phyloP scores from a whole-genome alignment of 306 rosid genomes.

The Rosa rugosa region DNA sequence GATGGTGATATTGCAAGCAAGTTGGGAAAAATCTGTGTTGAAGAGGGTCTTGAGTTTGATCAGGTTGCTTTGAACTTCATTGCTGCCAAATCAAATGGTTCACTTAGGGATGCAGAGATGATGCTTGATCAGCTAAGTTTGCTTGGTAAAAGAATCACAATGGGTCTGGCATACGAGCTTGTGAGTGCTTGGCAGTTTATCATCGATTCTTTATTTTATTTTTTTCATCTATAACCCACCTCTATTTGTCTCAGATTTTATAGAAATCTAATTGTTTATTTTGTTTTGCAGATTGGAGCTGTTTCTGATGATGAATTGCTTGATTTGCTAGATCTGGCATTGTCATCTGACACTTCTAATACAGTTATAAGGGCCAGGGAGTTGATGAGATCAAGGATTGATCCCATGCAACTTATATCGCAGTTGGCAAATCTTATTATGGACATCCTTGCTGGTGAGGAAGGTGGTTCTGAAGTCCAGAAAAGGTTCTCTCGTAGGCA shows the following conservation, averaged over 20 bases:
- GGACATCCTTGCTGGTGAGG: constrained; percentile 87
- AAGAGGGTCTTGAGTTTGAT: constrained; percentile 69
- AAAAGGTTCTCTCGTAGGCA: constrained; percentile 48
- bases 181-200: constrained; percentile 44
- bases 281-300: constrained; percentile 67
- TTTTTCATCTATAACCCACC: background rate
- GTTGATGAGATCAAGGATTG: constrained; percentile 75
- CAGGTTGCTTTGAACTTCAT: constrained; percentile 65
- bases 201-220: constrained; percentile 4
- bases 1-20: constrained; percentile 60
- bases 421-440: constrained; percentile 82
- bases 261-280: background rate
- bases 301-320: constrained; percentile 83
- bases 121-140: constrained; percentile 93
- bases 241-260: constrained; percentile 12
- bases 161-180: constrained; percentile 62
- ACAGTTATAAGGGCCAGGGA: constrained; percentile 80
- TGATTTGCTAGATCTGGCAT: constrained; percentile 77
- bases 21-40: constrained; percentile 55
- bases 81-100: constrained; percentile 71
- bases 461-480: constrained; percentile 46
- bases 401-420: constrained; percentile 80
- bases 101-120: constrained; percentile 90
- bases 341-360: constrained; percentile 76
- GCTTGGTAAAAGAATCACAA: constrained; percentile 66